These are phyloP conservation scores for Ceratocystis cubensis DNA, from an alignment of 2,329 filamentous ascomycete species.

Conservation along the genomic window DNA sequence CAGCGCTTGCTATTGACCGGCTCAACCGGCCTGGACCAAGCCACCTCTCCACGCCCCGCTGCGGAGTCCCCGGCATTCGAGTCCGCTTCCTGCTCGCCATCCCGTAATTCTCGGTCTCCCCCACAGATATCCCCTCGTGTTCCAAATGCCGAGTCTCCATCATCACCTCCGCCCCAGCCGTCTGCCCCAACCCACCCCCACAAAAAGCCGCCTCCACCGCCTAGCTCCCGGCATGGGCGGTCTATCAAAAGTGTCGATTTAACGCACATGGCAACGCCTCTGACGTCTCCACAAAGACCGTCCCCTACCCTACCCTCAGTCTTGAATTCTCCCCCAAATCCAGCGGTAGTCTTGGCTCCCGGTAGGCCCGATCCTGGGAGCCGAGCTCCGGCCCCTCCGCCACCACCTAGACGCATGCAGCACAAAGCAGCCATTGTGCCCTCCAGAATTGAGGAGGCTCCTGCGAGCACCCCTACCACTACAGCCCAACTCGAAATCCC, in stretches of 20 bases:
- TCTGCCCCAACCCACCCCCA: conserved; percentile 25
- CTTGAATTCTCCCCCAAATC: conserved; percentile 24
- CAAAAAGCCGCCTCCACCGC: conserved; percentile 60
- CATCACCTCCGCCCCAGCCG: background rate
- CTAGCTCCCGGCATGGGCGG: conserved; percentile 65
- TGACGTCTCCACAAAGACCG: background rate
- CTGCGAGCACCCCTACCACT: background rate
- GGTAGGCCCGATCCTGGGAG: conserved; percentile 31
- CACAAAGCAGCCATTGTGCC: conserved; percentile 11
- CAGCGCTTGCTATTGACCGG: conserved; percentile 65
- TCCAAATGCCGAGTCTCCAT: background rate
- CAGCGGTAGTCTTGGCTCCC: conserved; percentile 27
- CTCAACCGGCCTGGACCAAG: conserved; percentile 34
- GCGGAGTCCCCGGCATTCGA: background rate
- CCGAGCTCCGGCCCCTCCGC: conserved; percentile 21
- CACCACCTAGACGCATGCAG: conserved; percentile 17
- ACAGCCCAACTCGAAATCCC: background rate
- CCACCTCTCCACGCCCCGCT: background rate
- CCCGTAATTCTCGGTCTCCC: background rate
- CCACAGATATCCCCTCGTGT: background rate
- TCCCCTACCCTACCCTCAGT: background rate
- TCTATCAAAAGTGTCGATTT: conserved; percentile 45
- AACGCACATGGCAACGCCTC: conserved; percentile 25
- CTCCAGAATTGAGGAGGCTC: background rate
- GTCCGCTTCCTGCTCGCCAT: background rate